Evolutionary conservation across 495 filamentous ascomycete species (phyloP).

Genomic region (Xylaria grammica): DNA sequence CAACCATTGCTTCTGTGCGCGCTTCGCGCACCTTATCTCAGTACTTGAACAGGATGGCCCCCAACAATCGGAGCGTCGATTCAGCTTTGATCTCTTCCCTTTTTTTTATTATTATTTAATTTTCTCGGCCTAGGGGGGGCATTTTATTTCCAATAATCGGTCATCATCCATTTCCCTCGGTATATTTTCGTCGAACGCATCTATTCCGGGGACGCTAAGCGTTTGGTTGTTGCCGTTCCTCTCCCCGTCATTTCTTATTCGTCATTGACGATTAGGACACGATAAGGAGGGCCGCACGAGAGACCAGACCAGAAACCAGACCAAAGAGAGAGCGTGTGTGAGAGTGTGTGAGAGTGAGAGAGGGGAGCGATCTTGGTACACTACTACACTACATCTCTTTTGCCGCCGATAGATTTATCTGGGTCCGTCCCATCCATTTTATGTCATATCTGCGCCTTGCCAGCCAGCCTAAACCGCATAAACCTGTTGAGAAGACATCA

Average conservation of each 20-base stretch:
- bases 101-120: not conserved
- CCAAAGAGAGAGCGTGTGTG: not conserved
- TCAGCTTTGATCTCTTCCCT: slow-evolving; percentile 6
- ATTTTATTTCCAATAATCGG: not conserved
- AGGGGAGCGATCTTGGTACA: slow-evolving; percentile 18
- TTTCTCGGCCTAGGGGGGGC: slow-evolving; percentile 1
- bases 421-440: slow-evolving; percentile 16
- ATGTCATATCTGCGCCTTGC: slow-evolving; percentile 20
- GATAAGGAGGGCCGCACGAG: slow-evolving; percentile 19
- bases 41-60: slow-evolving; percentile 8
- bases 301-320: slow-evolving; percentile 10
- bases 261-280: slow-evolving; percentile 11
- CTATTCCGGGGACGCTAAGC: not conserved
- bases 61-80: slow-evolving; percentile 5
- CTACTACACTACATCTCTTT: slow-evolving; percentile 1
- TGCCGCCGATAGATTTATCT: slow-evolving; percentile 20
- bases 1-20: not conserved
- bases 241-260: slow-evolving; percentile 15
- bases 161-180: not conserved
- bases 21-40: not conserved
- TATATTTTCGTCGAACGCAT: not conserved
- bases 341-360: too few relatives aligned
- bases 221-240: slow-evolving; percentile 3
- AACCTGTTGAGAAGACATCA: slow-evolving; percentile 10
- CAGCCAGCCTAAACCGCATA: slow-evolving; percentile 18